phyloP scores from a whole-genome alignment of 305 asterid genomes.

The Rubia peregrina region DNA sequence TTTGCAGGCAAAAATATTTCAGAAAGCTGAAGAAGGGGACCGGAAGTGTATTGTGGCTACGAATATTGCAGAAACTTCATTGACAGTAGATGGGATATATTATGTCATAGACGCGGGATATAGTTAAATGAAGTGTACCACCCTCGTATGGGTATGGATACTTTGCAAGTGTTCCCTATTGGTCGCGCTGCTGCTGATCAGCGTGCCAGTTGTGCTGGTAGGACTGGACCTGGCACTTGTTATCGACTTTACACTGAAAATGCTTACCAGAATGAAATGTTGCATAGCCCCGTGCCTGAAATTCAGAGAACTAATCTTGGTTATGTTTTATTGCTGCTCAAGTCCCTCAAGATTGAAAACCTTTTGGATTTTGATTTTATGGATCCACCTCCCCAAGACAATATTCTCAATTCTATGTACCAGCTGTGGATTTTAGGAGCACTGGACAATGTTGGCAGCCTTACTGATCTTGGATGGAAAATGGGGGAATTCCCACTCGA shows the following conservation, averaged over 20 bases:
- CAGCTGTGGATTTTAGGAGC: constrained; percentile 98
- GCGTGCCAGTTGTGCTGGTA: constrained; percentile 99
- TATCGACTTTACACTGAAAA: constrained; percentile 84
- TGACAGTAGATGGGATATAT: constrained; percentile 88
- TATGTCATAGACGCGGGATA: constrained; percentile 95
- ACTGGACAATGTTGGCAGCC: constrained; percentile 72
- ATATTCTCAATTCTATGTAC: constrained; percentile 90
- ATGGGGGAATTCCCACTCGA: constrained; percentile 98
- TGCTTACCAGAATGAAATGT: constrained; percentile 83
- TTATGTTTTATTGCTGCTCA: constrained; percentile 83
- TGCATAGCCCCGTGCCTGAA: constrained; percentile 90
- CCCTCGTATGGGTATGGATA: constrained; percentile 99
- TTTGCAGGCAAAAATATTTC: constrained; percentile 87
- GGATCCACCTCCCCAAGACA: constrained; percentile 99
- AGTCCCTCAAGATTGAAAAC: constrained; percentile 76
- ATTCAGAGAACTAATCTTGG: constrained; percentile 95
- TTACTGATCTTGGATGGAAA: constrained; percentile 88
- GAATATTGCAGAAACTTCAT: constrained; percentile 91
- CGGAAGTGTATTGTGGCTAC: constrained; percentile 95
- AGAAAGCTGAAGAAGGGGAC: constrained; percentile 89
- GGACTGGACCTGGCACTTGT: constrained; percentile 99
- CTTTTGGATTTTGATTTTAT: constrained; percentile 85
- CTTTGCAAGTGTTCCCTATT: constrained; percentile 91
- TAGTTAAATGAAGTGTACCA: constrained; percentile 86
- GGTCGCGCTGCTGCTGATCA: constrained; percentile 99